These are phyloP conservation scores for Leishmania aethiopica DNA, from an alignment of 208 protist species.

Conservation along the genomic window DNA sequence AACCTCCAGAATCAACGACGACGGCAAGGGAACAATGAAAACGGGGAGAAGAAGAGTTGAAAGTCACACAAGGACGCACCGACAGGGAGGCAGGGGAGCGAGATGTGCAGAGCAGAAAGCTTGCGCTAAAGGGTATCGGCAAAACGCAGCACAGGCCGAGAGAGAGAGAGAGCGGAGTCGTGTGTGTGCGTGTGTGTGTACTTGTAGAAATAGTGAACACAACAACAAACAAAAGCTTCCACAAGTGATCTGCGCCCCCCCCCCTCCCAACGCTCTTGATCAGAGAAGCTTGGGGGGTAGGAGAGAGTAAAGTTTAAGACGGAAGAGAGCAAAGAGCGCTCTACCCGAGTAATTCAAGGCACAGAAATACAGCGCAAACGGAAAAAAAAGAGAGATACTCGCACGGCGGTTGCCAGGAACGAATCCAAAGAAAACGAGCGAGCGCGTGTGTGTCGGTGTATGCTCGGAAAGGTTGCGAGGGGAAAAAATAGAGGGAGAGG, in stretches of 20 bases:
- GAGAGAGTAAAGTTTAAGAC: too few species aligned
- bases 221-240: too few species aligned
- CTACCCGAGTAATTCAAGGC: too few species aligned
- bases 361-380: background rate
- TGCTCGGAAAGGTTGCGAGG: background rate
- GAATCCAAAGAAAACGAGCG: background rate
- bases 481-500: slow-evolving; percentile 1
- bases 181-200: too few species aligned
- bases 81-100: background rate
- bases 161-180: too few species aligned
- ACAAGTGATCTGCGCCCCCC: too few species aligned
- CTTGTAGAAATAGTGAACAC: too few species aligned
- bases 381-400: background rate
- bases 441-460: background rate
- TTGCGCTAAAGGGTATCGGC: too few species aligned
- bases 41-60: background rate
- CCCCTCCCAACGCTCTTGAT: too few species aligned
- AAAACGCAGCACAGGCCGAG: too few species aligned
- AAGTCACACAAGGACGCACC: background rate
- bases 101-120: background rate
- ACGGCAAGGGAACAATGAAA: background rate
- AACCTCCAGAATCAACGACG: background rate
- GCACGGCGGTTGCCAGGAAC: background rate
- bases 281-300: too few species aligned
- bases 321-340: too few species aligned